Conservation (phyloP, 1,139 yeast genomes). For the Nakaseomyces glabratus region DNA sequence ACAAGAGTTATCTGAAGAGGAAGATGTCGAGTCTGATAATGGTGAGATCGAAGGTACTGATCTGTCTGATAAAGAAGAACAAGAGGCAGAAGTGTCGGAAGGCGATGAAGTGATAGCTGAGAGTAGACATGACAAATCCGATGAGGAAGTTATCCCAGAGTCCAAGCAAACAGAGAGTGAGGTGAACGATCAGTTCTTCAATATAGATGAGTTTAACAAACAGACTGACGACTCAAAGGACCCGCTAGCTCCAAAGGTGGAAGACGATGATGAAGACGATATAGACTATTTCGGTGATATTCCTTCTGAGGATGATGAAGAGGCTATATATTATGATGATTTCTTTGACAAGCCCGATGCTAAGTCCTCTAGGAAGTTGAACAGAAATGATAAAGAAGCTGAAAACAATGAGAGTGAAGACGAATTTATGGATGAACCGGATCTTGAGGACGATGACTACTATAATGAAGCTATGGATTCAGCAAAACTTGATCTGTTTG, state of each 20-base stretch:
- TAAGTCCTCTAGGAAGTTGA: slow-evolving; percentile 11
- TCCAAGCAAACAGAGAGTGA: slow-evolving; percentile 38
- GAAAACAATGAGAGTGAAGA: slow-evolving; percentile 21
- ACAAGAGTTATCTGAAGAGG: slow-evolving; percentile 24
- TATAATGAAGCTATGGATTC: slow-evolving; percentile 49
- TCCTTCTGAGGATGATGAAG: slow-evolving; percentile 54
- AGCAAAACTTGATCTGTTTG: slow-evolving; percentile 57
- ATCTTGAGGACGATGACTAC: slow-evolving; percentile 33
- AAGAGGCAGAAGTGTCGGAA: slow-evolving; percentile 16
- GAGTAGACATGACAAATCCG: slow-evolving; percentile 7
- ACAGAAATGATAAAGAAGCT: slow-evolving; percentile 10
- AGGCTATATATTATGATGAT: slow-evolving; percentile 64
- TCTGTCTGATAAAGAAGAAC: slow-evolving; percentile 13
- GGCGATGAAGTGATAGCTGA: slow-evolving; percentile 13
- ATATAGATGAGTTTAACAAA: slow-evolving; percentile 75
- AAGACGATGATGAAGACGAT: slow-evolving; percentile 43
- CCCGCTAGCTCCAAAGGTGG: slow-evolving; percentile 34
- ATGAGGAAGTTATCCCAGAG: slow-evolving; percentile 18
- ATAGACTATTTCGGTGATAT: slow-evolving; percentile 59
- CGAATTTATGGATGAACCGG: slow-evolving; percentile 34
- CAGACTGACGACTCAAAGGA: slow-evolving; percentile 69
- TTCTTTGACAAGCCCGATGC: slow-evolving; percentile 51
- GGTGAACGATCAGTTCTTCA: slow-evolving; percentile 76
- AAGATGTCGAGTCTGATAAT: slow-evolving; percentile 14
- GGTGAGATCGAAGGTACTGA: slow-evolving; percentile 11